Conservation (phyloP, 2,329 filamentous ascomycete species). For the Fusarium nurragi region DNA sequence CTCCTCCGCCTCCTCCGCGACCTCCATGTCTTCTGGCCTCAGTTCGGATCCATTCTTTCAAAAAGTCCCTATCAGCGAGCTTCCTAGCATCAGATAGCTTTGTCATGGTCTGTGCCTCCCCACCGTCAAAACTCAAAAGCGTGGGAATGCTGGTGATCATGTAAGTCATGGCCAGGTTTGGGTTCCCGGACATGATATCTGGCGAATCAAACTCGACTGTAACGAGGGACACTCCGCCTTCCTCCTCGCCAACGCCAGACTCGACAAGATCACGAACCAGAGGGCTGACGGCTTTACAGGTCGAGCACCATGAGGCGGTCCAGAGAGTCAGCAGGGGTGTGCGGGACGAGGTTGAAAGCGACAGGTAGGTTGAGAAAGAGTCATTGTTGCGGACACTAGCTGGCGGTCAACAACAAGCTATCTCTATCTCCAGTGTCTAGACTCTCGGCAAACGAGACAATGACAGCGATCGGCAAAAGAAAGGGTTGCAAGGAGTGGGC, state of each 20-base stretch:
- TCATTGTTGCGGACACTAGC: constrained; percentile 63
- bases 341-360: constrained; percentile 63
- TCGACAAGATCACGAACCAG: constrained; percentile 60
- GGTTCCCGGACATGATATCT: constrained; percentile 60
- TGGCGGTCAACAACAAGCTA: constrained; percentile 22
- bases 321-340: constrained; percentile 68
- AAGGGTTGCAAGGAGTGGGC: constrained; percentile 11
- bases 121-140: constrained; percentile 65
- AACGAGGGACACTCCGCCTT: constrained; percentile 65
- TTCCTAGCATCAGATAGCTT: constrained; percentile 60
- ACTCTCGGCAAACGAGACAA: constrained; percentile 16
- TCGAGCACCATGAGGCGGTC: constrained; percentile 67
- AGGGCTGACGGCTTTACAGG: constrained; percentile 62
- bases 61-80: constrained; percentile 59
- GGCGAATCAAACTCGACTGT: constrained; percentile 66
- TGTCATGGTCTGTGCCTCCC: constrained; percentile 60
- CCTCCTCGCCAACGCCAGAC: constrained; percentile 61
- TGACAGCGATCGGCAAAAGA: constrained; percentile 37
- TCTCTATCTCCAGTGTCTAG: too few species aligned
- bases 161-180: constrained; percentile 60
- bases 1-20: constrained; percentile 54
- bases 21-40: constrained; percentile 60
- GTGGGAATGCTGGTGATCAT: constrained; percentile 69
- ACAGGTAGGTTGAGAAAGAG: constrained; percentile 64
- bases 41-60: constrained; percentile 63